Conservation (phyloP, 345 rosid genomes). For the Psidium friedrichsthalianum region DNA sequence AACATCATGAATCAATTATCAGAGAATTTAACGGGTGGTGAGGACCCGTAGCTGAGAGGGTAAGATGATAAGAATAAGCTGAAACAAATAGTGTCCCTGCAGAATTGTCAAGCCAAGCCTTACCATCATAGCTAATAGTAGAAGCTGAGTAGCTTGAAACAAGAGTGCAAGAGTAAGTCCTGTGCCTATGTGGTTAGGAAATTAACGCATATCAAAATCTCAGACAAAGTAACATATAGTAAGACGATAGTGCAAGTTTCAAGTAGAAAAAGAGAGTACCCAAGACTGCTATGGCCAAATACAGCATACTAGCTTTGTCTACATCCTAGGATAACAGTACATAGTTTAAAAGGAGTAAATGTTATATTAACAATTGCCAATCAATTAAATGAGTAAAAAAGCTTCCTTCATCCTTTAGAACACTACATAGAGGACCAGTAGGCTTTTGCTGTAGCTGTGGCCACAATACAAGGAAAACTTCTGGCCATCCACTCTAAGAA, state of each 20-base stretch:
- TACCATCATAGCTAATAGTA: constrained; percentile 63
- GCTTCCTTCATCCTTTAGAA: neutral
- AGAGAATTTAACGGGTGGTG: neutral
- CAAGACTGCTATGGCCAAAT: neutral
- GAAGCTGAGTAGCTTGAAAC: constrained; percentile 75
- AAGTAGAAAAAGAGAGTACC: neutral
- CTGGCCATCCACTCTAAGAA: neutral
- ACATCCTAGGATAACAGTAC: neutral
- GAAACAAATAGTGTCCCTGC: neutral
- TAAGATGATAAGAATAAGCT: neutral
- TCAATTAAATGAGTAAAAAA: neutral
- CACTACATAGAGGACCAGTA: neutral
- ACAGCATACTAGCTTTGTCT: neutral
- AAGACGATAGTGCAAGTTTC: neutral
- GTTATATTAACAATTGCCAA: neutral
- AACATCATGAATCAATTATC: neutral
- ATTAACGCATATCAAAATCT: neutral
- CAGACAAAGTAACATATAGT: neutral
- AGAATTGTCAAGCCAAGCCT: neutral
- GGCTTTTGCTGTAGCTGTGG: neutral
- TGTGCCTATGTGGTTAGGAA: constrained; percentile 15
- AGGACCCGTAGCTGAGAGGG: neutral
- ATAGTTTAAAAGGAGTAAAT: neutral
- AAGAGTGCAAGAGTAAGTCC: constrained; percentile 38
- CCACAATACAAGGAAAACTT: neutral